Base-by-base conservation (phyloP, 225 moss, liverwort and hornwort genomes). In the Pseudisothecium myosuroides region DNA sequence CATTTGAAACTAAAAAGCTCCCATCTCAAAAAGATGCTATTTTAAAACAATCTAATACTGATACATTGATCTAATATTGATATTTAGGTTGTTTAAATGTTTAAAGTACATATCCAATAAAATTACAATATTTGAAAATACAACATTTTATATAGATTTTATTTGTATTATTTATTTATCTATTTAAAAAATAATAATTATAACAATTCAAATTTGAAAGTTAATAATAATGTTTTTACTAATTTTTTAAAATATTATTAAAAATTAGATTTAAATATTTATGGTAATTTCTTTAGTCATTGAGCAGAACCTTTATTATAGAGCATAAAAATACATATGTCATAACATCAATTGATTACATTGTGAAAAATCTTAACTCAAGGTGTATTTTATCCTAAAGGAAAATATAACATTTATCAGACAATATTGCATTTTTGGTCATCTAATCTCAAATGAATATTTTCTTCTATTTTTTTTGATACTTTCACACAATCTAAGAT, bases 1-100 rank as follows among this genome's bases (percentile, higher is more conserved):
- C 16, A 0, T 7, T 17, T 29, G 7, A 58, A 39, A 58, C 12
- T 4, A 0, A 28, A 80, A n/a, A 58, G 2, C 8, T 34, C 2
- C 5, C 5, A 80, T 75, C 2, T 49, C 1, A 10, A 45, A 2
- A 32, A 75, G 49, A 31, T 32, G 31, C 4, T 19, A 19, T 19
- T 18, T 32, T 4, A 49, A 49, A 75, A 75, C 1, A n/a, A n/a
- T n/a, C 19, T 76, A 32, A n/a, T n/a, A n/a, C n/a, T n/a, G n/a
- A n/a, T n/a, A n/a, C n/a, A n/a, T n/a, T 4, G 34, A 76, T 76
- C 5, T 0, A 76, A 2, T 50, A 21, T 76, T 76, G 32, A 21
- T 50, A 0, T 32, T 20, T 50, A 20, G 2, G 0, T 75, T 75
- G 12, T 32, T 50, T 4, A 50, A 32, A 47, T 32, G 20, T 11